A percentile compares a stretch with the other conserved stretches of the same genome.
Conservation (phyloP, 495 filamentous ascomycete genomes). For the Pyrenula massariospora region DNA sequence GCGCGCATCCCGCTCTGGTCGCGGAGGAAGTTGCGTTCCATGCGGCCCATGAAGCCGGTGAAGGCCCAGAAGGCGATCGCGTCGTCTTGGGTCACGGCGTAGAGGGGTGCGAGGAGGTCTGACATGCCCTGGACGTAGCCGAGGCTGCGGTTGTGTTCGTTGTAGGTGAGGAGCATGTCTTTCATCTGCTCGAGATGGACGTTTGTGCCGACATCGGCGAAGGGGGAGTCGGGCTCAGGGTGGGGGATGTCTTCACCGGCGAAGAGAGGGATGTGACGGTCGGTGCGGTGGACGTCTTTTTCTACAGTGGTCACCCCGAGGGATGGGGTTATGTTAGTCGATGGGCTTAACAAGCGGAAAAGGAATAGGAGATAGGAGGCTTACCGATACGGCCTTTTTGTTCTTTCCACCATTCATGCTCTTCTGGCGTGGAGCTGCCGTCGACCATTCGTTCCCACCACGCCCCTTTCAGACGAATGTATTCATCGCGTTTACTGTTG, state of each 20-base stretch:
- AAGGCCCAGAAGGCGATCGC: slow-evolving; percentile 96
- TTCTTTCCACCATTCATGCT: slow-evolving; percentile 91
- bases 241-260: slow-evolving; percentile 96
- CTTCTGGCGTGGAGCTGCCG: slow-evolving; percentile 57
- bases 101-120: slow-evolving; percentile 88
- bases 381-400: slow-evolving; percentile 88
- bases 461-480: slow-evolving; percentile 80
- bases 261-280: slow-evolving; percentile 85
- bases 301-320: slow-evolving; percentile 49
- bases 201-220: slow-evolving; percentile 82
- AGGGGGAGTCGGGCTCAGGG: slow-evolving; percentile 92
- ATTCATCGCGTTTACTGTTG: slow-evolving; percentile 83
- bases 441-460: slow-evolving; percentile 97
- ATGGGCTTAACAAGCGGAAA: not conserved
- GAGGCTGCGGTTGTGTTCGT: slow-evolving; percentile 83
- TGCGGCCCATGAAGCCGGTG: slow-evolving; percentile 89
- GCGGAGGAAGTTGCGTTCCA: slow-evolving; percentile 94
- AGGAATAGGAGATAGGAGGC: slow-evolving; percentile 8
- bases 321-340: slow-evolving; percentile 31
- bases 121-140: slow-evolving; percentile 99
- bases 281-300: slow-evolving; percentile 95
- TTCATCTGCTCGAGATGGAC: slow-evolving; percentile 98
- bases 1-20: slow-evolving; percentile 92
- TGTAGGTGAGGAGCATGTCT: slow-evolving; percentile 97
- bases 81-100: slow-evolving; percentile 94